Conservation (phyloP, 2,329 filamentous ascomycete genomes). For the Cladobotryum protrusum region DNA sequence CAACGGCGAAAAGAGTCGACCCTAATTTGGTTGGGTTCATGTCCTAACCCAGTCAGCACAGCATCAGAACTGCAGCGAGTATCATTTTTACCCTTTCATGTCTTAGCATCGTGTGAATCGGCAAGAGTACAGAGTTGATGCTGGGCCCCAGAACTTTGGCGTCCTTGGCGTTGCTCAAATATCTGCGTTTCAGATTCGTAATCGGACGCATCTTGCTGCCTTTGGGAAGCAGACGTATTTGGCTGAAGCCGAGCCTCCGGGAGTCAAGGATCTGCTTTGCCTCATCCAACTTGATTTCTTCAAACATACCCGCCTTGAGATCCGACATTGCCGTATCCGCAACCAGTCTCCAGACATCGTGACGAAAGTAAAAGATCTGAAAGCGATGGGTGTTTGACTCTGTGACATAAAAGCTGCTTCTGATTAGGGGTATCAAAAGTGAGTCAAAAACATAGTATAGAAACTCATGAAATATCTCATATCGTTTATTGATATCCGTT, state of each 20-base stretch:
- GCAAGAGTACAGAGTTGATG: slow-evolving; percentile 52
- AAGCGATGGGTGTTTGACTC: slow-evolving; percentile 79
- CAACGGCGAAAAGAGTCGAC: slow-evolving; percentile 72
- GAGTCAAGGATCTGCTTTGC: slow-evolving; percentile 53
- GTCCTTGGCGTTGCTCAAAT: slow-evolving; percentile 34
- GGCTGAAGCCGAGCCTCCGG: slow-evolving; percentile 67
- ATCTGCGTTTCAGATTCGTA: slow-evolving; percentile 71
- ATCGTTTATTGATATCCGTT: slow-evolving; percentile 68
- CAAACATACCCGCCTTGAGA: slow-evolving; percentile 69
- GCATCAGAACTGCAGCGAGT: neutral
- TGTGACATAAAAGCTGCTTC: slow-evolving; percentile 88
- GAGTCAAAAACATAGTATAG: slow-evolving; percentile 93
- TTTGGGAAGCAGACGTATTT: slow-evolving; percentile 79
- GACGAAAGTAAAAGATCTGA: slow-evolving; percentile 85
- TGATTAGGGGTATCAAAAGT: slow-evolving; percentile 76
- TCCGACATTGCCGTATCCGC: slow-evolving; percentile 64
- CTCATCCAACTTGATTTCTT: slow-evolving; percentile 59
- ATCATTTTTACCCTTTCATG: slow-evolving; percentile 60
- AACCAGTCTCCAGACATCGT: slow-evolving; percentile 80
- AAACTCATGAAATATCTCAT: slow-evolving; percentile 75
- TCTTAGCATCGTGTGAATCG: slow-evolving; percentile 70
- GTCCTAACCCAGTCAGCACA: slow-evolving; percentile 12
- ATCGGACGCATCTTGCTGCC: slow-evolving; percentile 70
- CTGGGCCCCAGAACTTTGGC: slow-evolving; percentile 54
- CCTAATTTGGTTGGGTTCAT: slow-evolving; percentile 59